Conservation (phyloP, 2,329 filamentous ascomycete species). For the Ascochyta pisi region DNA sequence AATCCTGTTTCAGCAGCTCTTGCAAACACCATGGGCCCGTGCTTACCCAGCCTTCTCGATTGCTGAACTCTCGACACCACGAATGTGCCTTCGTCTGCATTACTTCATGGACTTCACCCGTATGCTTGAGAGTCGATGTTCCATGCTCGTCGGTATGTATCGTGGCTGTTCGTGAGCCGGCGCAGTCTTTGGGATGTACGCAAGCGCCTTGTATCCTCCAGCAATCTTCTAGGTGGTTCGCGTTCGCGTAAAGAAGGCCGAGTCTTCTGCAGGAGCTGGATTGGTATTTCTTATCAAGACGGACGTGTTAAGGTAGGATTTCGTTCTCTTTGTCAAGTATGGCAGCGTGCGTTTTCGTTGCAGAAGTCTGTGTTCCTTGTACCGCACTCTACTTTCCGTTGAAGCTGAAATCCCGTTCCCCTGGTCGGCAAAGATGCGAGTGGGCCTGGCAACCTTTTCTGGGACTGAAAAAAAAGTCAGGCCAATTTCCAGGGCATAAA, state of each 20-base stretch:
- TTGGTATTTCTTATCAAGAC: neutral
- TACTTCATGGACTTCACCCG: neutral
- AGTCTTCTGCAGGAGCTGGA: neutral
- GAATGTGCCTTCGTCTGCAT: neutral
- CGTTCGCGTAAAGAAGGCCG: neutral
- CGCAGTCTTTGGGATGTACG: neutral
- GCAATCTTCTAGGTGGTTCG: neutral
- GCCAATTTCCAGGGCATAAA: conserved; percentile 30
- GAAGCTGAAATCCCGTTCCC: conserved; percentile 6
- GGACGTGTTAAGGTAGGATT: neutral
- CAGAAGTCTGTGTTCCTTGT: conserved; percentile 26
- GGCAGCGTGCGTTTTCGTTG: conserved; percentile 20
- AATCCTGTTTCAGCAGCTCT: conserved; percentile 17
- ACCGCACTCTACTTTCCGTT: conserved; percentile 29
- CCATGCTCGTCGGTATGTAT: neutral
- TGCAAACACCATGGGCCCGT: conserved; percentile 22
- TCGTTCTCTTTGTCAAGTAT: too few species aligned
- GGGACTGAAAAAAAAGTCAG: conserved; percentile 19
- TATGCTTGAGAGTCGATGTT: neutral
- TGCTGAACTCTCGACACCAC: neutral
- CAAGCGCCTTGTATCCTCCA: neutral
- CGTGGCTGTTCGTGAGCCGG: neutral
- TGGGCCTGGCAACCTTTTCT: conserved; percentile 16
- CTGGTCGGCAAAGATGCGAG: neutral
- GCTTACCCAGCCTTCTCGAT: conserved; percentile 2